phyloP scores from a whole-genome alignment of 1,284 basidiomycete genomes.

The Anthracocystis setariae region DNA sequence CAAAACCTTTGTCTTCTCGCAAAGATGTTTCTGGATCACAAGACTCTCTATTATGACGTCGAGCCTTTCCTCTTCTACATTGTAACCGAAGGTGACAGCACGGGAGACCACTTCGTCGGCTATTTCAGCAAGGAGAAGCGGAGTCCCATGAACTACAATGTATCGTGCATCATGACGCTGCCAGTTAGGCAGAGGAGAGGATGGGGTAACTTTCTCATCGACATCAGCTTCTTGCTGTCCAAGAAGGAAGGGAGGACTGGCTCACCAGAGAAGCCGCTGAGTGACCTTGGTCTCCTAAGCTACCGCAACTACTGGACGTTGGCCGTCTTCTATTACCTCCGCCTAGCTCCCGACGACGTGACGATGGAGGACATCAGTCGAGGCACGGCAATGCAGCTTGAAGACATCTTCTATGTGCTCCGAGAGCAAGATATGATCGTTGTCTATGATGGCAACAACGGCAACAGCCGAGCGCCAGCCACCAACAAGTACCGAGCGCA shows the following conservation, averaged over 20 bases:
- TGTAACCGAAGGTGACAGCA: slow-evolving; percentile 88
- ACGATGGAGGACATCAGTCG: slow-evolving; percentile 78
- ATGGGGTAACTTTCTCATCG: slow-evolving; percentile 93
- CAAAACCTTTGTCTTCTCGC: slow-evolving; percentile 98
- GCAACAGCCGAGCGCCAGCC: slow-evolving; percentile 48
- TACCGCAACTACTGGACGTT: slow-evolving; percentile 97
- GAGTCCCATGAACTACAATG: slow-evolving; percentile 88
- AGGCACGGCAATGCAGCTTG: slow-evolving; percentile 88
- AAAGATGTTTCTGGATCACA: slow-evolving; percentile 99
- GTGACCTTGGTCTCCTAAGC: slow-evolving; percentile 89
- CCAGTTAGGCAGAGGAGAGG: slow-evolving; percentile 90
- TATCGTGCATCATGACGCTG: slow-evolving; percentile 99
- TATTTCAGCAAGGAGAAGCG: slow-evolving; percentile 99
- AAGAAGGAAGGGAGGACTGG: slow-evolving; percentile 95
- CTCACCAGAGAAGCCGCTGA: slow-evolving; percentile 97
- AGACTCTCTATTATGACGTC: slow-evolving; percentile 99
- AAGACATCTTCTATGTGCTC: slow-evolving; percentile 86
- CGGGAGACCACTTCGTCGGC: slow-evolving; percentile 92
- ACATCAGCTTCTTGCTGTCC: slow-evolving; percentile 83
- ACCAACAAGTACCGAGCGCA: slow-evolving; percentile 53
- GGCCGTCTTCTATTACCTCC: slow-evolving; percentile 75
- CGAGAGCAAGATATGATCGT: slow-evolving; percentile 81
- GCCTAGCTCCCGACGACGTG: slow-evolving; percentile 33
- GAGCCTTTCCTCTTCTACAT: slow-evolving; percentile 99
- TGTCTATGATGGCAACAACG: slow-evolving; percentile 64